Percentiles rank a stretch among this genome's conserved stretches.
Conservation (phyloP, 2,329 filamentous ascomycete species). For the Shiraia bambusicola region DNA sequence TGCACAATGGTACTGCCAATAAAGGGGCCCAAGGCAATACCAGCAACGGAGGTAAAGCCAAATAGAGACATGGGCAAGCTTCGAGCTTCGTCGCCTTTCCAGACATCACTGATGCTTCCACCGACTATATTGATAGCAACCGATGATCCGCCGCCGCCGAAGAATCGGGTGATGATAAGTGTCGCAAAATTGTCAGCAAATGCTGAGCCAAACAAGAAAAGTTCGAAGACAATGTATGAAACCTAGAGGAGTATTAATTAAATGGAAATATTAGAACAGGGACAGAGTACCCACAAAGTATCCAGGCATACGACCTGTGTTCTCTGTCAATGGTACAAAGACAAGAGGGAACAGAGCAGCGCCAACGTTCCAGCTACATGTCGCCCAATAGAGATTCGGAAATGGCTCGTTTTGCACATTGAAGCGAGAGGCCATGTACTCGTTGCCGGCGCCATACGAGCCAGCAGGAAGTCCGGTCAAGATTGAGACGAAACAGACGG, state of each 20-base stretch:
- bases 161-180: constrained; percentile 47
- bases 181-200: constrained; percentile 50
- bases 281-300: constrained; percentile 38
- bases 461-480: constrained; percentile 47
- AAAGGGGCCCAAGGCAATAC: constrained; percentile 49
- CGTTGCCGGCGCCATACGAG: constrained; percentile 43
- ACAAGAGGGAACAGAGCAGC: constrained; percentile 45
- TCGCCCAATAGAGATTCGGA: constrained; percentile 43
- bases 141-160: constrained; percentile 47
- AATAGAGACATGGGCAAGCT: constrained; percentile 51
- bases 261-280: background rate
- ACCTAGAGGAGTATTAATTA: constrained; percentile 13
- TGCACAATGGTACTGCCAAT: constrained; percentile 45
- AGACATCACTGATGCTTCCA: constrained; percentile 35
- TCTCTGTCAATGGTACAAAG: constrained; percentile 47
- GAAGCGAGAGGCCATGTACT: constrained; percentile 40
- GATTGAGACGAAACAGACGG: constrained; percentile 48
- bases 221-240: constrained; percentile 46
- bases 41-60: constrained; percentile 48
- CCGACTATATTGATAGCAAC: constrained; percentile 46
- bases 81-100: constrained; percentile 45
- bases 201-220: constrained; percentile 46
- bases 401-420: constrained; percentile 41
- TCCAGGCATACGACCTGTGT: constrained; percentile 49
- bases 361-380: constrained; percentile 45